Percentiles rank a stretch among this genome's conserved stretches.
phyloP scores from a whole-genome alignment of 2,329 filamentous ascomycete species.

The Colletotrichum falcatum region DNA sequence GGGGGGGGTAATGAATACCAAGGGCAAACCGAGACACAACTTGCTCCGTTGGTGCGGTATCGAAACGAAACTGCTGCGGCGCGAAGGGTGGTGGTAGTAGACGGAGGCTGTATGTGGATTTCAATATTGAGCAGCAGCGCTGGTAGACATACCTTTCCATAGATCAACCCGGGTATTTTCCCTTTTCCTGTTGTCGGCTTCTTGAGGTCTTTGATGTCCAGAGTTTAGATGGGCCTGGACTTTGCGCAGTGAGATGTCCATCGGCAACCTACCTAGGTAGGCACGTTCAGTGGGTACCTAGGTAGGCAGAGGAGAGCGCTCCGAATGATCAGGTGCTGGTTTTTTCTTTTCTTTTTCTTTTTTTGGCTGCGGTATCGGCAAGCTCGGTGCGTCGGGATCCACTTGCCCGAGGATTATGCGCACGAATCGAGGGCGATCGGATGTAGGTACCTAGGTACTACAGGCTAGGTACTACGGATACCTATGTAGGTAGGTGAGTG shows the following conservation, averaged over 20 bases:
- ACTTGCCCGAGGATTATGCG: constrained; percentile 38
- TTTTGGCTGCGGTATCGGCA: constrained; percentile 17
- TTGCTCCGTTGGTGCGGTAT: constrained; percentile 36
- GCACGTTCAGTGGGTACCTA: neutral
- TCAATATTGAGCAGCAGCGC: neutral
- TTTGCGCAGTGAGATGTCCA: neutral
- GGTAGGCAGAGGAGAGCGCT: too few species aligned
- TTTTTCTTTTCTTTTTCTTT: too few species aligned
- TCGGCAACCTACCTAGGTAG: too few species aligned
- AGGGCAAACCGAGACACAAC: too few species aligned
- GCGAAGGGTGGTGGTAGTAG: neutral
- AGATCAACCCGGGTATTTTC: neutral
- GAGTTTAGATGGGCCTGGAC: constrained; percentile 1
- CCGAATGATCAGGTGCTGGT: neutral
- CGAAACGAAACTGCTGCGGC: constrained; percentile 11
- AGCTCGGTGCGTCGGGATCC: constrained; percentile 35
- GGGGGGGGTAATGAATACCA: neutral
- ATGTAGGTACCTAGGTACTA: neutral
- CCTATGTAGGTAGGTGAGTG: too few species aligned
- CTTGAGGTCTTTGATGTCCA: neutral
- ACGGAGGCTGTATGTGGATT: neutral
- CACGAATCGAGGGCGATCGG: constrained; percentile 36
- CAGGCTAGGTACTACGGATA: too few species aligned
- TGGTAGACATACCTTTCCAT: neutral
- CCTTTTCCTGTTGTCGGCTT: neutral